Evolutionary conservation across 2,329 filamentous ascomycete genomes (phyloP).

Genomic region (Beauveria brongniartii): DNA sequence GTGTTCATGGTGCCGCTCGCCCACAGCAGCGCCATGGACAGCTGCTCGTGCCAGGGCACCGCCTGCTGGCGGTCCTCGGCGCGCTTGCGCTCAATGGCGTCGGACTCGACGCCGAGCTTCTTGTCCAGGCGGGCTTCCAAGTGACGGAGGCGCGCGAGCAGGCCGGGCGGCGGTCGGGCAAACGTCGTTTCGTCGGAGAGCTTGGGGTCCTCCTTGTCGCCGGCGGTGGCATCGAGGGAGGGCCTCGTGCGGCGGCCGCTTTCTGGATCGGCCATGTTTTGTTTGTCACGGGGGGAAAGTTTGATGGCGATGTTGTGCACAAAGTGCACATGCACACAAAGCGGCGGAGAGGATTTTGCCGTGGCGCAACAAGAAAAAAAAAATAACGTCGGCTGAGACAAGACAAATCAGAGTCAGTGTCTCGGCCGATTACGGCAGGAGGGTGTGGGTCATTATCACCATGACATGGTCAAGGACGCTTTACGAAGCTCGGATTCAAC

Average conservation of each 20-base stretch:
- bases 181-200: neutral
- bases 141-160: slow-evolving; percentile 29
- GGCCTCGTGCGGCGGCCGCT: neutral
- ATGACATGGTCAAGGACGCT: no score
- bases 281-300: no score
- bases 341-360: neutral
- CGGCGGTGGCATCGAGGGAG: neutral
- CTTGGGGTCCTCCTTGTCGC: neutral
- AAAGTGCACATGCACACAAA: neutral
- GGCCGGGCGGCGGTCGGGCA: slow-evolving; percentile 13
- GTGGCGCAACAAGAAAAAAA: neutral
- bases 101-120: slow-evolving; percentile 40
- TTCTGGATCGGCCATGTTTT: slow-evolving; percentile 1
- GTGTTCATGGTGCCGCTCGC: slow-evolving; percentile 43
- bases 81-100: slow-evolving; percentile 36
- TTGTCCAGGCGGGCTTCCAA: slow-evolving; percentile 36
- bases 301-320: neutral
- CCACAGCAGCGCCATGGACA: slow-evolving; percentile 45
- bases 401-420: neutral
- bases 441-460: neutral
- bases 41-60: slow-evolving; percentile 29
- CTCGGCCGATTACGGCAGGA: neutral
- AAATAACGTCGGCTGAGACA: neutral
- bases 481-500: no score
- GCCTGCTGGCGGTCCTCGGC: slow-evolving; percentile 29